These are phyloP conservation scores for Microdochium nivale DNA, from an alignment of 2,329 filamentous ascomycete species.

Conservation along the genomic window DNA sequence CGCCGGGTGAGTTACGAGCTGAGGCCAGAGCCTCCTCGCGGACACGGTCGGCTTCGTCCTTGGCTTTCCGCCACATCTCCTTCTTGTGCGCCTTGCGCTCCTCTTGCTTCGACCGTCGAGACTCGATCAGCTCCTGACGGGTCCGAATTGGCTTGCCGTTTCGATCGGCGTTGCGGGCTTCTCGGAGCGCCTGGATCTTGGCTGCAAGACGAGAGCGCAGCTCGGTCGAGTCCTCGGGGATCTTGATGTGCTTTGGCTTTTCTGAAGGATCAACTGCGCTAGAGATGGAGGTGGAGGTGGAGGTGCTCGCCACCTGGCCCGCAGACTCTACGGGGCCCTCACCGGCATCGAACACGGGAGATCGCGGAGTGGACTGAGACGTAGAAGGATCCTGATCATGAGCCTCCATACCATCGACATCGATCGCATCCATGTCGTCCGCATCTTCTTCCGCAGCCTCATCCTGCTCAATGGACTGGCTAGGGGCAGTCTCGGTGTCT, in stretches of 20 bases:
- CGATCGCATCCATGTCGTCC: slow-evolving; percentile 31
- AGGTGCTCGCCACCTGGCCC: slow-evolving; percentile 43
- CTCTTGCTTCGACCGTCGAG: slow-evolving; percentile 77
- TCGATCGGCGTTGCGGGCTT: slow-evolving; percentile 79
- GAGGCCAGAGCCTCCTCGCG: slow-evolving; percentile 53
- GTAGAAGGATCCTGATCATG: slow-evolving; percentile 17
- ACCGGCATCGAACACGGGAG: slow-evolving; percentile 52
- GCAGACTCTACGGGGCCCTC: slow-evolving; percentile 29
- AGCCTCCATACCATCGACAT: slow-evolving; percentile 36
- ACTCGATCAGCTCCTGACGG: slow-evolving; percentile 85
- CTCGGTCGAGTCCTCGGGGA: slow-evolving; percentile 63
- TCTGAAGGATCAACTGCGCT: slow-evolving; percentile 53
- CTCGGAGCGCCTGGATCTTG: slow-evolving; percentile 76
- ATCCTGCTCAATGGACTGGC: slow-evolving; percentile 19
- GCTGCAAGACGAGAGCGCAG: slow-evolving; percentile 73
- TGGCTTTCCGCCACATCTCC: slow-evolving; percentile 67
- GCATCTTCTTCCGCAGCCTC: slow-evolving; percentile 10
- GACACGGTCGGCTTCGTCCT: slow-evolving; percentile 66
- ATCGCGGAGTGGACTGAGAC: slow-evolving; percentile 42
- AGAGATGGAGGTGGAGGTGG: slow-evolving; percentile 64
- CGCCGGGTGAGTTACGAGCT: slow-evolving; percentile 50
- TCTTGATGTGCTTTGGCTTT: slow-evolving; percentile 56
- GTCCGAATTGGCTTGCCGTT: slow-evolving; percentile 78
- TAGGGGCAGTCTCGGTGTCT: slow-evolving; percentile 9
- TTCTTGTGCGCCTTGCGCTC: slow-evolving; percentile 85